Evolutionary conservation across 805 yeast species (phyloP), one percentile per base, ranked within the genome.

Genomic region (Ogataea degrootiae): DNA sequence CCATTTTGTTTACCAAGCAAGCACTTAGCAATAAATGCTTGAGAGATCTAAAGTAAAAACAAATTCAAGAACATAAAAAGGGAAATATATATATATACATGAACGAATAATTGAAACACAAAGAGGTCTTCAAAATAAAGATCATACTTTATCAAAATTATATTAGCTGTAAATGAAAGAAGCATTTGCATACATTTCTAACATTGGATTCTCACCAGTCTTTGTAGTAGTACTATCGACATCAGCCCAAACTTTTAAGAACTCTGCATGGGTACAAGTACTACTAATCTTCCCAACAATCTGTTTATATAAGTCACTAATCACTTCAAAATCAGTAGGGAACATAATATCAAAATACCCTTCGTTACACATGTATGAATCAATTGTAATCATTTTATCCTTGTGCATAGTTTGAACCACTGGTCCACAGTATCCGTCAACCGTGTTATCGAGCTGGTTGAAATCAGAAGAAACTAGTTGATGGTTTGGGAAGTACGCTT

Each of bases 281-380:
- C 67, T 68, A 15, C 83, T 74, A 3, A 74, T 62, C 55, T 78
- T 83, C 0, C 89, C 89, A 19, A 83, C 76, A 15, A 86, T 77
- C 51, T 77, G 76, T 16, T 71, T 69, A 60, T 88, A 89, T 49
- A 87, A 51, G 42, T 82, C 84, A 37, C 77, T 72, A 4, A 82
- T 79, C 8, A 81, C 68, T 7, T 68, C 66, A 63, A 88, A 89
- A 58, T 88, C 85, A 0, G 96, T 88, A 9, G 95, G 87, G 59
- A 88, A 88, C 84, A 87, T 80, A 43, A 88, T 87, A 63, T 88
- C 96, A 61, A 87, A 88, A 59, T 76, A 85, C 0, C 96, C 96
- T 61, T 87, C 96, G 37, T 83, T 75, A n/a, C 79, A 84, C 91
- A 88, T 83, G 62, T 82, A 87, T 0, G 91, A 81, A 36, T 81